Evolutionary conservation across 2,329 filamentous ascomycete genomes (phyloP).

Genomic region (Xylariales sp.): DNA sequence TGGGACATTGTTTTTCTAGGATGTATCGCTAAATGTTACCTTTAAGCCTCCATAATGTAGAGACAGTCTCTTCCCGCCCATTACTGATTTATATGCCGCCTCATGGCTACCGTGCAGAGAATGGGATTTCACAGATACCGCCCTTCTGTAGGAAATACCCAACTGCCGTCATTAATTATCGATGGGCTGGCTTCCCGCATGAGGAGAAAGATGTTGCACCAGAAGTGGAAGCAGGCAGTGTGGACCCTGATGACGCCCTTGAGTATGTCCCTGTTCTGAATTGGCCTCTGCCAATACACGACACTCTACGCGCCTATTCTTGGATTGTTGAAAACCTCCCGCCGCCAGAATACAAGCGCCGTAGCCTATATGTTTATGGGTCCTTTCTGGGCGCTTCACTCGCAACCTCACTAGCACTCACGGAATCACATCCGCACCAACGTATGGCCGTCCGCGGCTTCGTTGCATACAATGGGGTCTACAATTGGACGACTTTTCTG

Average conservation of each 20-base stretch:
- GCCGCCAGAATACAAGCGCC: conserved; percentile 28
- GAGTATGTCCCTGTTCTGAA: conserved; percentile 18
- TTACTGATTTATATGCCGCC: conserved; percentile 54
- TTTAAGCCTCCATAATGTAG: conserved; percentile 44
- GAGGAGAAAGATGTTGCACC: conserved; percentile 10
- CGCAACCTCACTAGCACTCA: conserved; percentile 53
- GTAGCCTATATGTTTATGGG: conserved; percentile 47
- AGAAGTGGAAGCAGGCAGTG: neutral
- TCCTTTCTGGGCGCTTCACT: conserved; percentile 55
- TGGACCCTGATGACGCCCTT: conserved; percentile 5
- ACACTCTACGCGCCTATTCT: conserved; percentile 48
- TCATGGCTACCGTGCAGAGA: conserved; percentile 27
- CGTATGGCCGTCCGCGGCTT: conserved; percentile 48
- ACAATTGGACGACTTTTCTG: conserved; percentile 60
- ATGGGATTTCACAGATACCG: conserved; percentile 25
- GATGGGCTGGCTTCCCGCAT: conserved; percentile 39
- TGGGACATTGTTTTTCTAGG: neutral
- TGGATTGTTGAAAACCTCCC: conserved; percentile 45
- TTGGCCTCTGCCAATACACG: conserved; percentile 57
- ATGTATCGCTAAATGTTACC: neutral
- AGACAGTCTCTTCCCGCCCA: conserved; percentile 31
- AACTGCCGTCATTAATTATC: conserved; percentile 55
- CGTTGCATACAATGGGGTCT: conserved; percentile 55
- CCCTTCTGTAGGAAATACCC: conserved; percentile 26
- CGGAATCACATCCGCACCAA: conserved; percentile 41